Evolutionary conservation across 345 rosid genomes (phyloP).

Genomic region (Aquilaria sinensis): DNA sequence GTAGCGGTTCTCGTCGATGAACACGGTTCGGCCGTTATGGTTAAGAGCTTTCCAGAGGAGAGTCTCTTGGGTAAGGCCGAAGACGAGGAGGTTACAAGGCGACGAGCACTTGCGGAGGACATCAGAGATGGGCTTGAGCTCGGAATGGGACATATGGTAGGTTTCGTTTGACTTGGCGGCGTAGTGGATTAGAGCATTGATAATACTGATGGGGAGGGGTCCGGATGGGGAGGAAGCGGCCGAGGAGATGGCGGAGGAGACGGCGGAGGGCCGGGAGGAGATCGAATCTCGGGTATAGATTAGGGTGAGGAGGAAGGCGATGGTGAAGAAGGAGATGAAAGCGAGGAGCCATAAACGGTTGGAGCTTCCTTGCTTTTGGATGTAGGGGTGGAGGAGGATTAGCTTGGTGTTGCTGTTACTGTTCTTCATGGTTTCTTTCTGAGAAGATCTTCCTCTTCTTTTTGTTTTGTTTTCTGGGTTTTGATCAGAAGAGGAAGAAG

Average conservation of each 20-base stretch:
- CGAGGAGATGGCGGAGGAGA: slow-evolving; percentile 18
- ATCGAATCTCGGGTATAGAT: slow-evolving; percentile 67
- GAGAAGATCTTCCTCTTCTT: background rate
- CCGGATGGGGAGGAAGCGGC: slow-evolving; percentile 21
- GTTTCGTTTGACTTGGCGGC: slow-evolving; percentile 71
- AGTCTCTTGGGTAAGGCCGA: slow-evolving; percentile 90
- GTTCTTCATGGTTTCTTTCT: slow-evolving; percentile 48
- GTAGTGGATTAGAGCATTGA: slow-evolving; percentile 84
- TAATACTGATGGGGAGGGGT: slow-evolving; percentile 47
- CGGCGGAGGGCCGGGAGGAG: slow-evolving; percentile 11
- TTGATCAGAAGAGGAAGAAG: too few relatives aligned
- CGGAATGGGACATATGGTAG: slow-evolving; percentile 67
- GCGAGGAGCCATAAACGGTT: slow-evolving; percentile 88
- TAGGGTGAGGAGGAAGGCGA: slow-evolving; percentile 73
- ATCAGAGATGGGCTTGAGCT: slow-evolving; percentile 78
- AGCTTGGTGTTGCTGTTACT: slow-evolving; percentile 74
- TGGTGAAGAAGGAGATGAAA: slow-evolving; percentile 68
- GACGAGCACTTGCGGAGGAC: slow-evolving; percentile 68
- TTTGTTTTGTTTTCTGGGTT: background rate
- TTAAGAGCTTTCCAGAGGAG: slow-evolving; percentile 92
- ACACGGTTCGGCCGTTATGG: slow-evolving; percentile 82
- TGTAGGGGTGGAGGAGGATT: slow-evolving; percentile 87
- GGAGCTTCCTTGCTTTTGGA: slow-evolving; percentile 83
- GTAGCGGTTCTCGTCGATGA: slow-evolving; percentile 86
- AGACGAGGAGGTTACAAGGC: slow-evolving; percentile 69